Evolutionary conservation across 2,329 filamentous ascomycete genomes (phyloP).

Genomic region (Coniochaeta ligniaria): DNA sequence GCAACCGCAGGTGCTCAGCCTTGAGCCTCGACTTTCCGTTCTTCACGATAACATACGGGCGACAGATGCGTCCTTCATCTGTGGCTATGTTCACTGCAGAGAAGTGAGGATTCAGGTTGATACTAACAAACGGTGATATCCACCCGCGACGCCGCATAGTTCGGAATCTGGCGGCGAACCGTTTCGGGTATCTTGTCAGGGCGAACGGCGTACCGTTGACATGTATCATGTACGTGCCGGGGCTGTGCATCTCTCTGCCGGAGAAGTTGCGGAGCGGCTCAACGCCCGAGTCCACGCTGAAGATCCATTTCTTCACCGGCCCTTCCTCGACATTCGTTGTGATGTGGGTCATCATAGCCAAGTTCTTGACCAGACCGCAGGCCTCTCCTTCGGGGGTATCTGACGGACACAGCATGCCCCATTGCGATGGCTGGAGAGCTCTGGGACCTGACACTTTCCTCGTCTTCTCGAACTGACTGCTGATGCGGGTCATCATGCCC

Average conservation of each 20-base stretch:
- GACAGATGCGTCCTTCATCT: conserved; percentile 92
- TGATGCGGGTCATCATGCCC: conserved; percentile 99
- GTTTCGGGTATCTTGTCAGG: conserved; percentile 76
- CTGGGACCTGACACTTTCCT: conserved; percentile 92
- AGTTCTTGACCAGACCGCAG: conserved; percentile 94
- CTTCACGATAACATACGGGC: conserved; percentile 92
- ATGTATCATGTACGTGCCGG: conserved; percentile 82
- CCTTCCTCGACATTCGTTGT: conserved; percentile 94
- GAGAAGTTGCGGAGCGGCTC: conserved; percentile 62
- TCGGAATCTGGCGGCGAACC: conserved; percentile 79
- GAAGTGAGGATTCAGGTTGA: conserved; percentile 91
- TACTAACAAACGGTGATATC: conserved; percentile 93
- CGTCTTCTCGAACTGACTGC: conserved; percentile 98
- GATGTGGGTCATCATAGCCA: conserved; percentile 98
- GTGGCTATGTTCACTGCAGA: conserved; percentile 91
- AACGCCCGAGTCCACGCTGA: conserved; percentile 78
- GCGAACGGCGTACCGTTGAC: conserved; percentile 94
- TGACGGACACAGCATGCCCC: conserved; percentile 94
- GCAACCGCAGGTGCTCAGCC: conserved; percentile 66
- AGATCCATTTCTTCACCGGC: conserved; percentile 80
- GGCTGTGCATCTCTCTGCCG: conserved; percentile 79
- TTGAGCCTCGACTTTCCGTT: conserved; percentile 77
- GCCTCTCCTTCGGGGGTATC: conserved; percentile 98
- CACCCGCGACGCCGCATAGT: conserved; percentile 81
- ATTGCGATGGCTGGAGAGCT: conserved; percentile 94